phyloP scores from a whole-genome alignment of 202 grass and related monocot species.

The Hordeum pubiflorum region DNA sequence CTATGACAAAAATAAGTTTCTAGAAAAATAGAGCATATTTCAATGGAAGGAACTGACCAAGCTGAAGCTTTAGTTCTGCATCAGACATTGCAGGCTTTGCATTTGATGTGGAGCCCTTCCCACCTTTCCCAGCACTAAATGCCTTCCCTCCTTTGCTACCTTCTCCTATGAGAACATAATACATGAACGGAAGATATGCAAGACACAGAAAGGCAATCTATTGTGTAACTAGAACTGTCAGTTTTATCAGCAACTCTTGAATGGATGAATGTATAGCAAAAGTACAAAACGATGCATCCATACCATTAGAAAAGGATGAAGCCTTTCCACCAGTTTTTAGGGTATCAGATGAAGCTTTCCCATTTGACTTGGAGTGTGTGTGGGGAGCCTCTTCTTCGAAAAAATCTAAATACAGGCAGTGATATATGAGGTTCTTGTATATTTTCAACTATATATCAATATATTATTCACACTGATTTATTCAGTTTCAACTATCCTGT shows the following conservation, averaged over 20 bases:
- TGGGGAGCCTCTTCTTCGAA: constrained; percentile 40
- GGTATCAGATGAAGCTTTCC: constrained; percentile 43
- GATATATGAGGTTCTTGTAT: constrained; percentile 1
- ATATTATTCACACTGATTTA: constrained; percentile 6
- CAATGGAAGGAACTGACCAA: constrained; percentile 44
- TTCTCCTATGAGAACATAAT: constrained; percentile 28
- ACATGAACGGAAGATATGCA: constrained; percentile 17
- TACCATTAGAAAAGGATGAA: constrained; percentile 43
- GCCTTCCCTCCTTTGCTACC: constrained; percentile 54
- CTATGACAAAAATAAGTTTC: constrained; percentile 10
- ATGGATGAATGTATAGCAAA: constrained; percentile 6
- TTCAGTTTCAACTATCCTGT: not conserved
- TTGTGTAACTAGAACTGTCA: not conserved
- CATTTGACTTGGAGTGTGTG: constrained; percentile 42
- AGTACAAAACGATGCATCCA: constrained; percentile 19
- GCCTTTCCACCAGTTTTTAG: constrained; percentile 43
- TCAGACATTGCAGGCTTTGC: constrained; percentile 52
- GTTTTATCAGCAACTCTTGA: constrained; percentile 3
- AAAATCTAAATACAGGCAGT: constrained; percentile 48
- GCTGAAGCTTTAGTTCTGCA: constrained; percentile 65
- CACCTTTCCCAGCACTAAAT: constrained; percentile 55
- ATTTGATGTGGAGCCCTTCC: constrained; percentile 40
- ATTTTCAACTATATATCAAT: not conserved
- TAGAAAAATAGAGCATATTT: constrained; percentile 18
- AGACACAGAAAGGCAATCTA: constrained; percentile 14